These are phyloP conservation scores for Collariella sp. DNA, from an alignment of 495 filamentous ascomycete genomes.

Conservation along the genomic window DNA sequence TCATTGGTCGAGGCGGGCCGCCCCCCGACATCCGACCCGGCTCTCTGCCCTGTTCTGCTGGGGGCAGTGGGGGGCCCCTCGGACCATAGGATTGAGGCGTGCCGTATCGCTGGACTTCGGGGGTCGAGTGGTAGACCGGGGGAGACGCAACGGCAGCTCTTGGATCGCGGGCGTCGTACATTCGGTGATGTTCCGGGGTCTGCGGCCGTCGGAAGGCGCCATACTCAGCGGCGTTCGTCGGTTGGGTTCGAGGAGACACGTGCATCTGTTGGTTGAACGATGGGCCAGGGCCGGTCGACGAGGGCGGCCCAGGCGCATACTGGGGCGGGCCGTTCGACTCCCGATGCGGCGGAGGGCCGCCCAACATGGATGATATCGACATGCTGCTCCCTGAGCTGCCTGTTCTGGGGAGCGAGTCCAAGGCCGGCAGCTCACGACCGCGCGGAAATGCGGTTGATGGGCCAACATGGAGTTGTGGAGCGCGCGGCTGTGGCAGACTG, in stretches of 20 bases:
- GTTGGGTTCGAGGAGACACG: slow-evolving; percentile 45
- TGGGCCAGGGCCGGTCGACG: slow-evolving; percentile 42
- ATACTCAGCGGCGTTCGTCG: slow-evolving; percentile 42
- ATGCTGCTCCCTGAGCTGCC: slow-evolving; percentile 61
- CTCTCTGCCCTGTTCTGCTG: slow-evolving; percentile 36
- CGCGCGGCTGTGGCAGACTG: slow-evolving; percentile 38
- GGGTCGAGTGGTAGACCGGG: slow-evolving; percentile 39
- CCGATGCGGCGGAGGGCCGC: slow-evolving; percentile 48
- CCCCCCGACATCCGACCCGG: slow-evolving; percentile 30
- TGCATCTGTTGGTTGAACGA: slow-evolving; percentile 39
- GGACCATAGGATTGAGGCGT: slow-evolving; percentile 44
- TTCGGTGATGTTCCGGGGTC: slow-evolving; percentile 58
- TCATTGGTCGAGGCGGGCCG: slow-evolving; percentile 41
- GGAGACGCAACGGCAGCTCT: slow-evolving; percentile 42
- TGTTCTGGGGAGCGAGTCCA: slow-evolving; percentile 41
- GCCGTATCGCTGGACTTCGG: slow-evolving; percentile 47
- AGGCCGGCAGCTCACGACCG: slow-evolving; percentile 46
- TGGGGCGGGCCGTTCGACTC: slow-evolving; percentile 45
- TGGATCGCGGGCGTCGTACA: slow-evolving; percentile 41
- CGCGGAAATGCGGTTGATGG: slow-evolving; percentile 43
- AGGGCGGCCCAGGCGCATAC: slow-evolving; percentile 43
- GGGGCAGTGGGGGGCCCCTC: slow-evolving; percentile 32
- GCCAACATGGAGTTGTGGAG: slow-evolving; percentile 45
- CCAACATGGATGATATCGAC: slow-evolving; percentile 93
- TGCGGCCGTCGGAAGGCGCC: slow-evolving; percentile 57